Base-by-base conservation (phyloP, 139 green algal species). In the Klebsormidium nitens region DNA sequence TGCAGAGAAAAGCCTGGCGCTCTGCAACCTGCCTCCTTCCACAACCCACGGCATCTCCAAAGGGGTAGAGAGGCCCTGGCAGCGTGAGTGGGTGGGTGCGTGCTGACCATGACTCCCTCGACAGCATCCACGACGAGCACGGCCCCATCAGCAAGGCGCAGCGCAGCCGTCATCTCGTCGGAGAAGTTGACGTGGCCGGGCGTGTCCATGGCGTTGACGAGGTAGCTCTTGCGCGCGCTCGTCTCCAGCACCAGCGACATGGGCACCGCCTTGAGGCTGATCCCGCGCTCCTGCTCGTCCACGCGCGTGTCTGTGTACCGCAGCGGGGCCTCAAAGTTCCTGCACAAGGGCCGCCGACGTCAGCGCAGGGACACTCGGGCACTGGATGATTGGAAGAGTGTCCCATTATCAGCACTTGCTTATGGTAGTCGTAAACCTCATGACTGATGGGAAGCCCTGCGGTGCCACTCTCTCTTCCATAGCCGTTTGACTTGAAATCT, bases 131-230 rank as follows among this genome's bases (percentile, higher is more conserved):
- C 92, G 49, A 91, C 87, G 38, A 87, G 28, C 32, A 86, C 36
- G 2, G 60, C 42, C 0, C 75, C 81, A 40, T 87, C 81, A 1
- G 75, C 57, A 34, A 87, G 31, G 32, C 81, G 50, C 34, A 81
- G 32, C 0, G 67, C 42, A 2, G 81, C 81, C 2, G 69, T 72
- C 35, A 96, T 83, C 83, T 99, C 94, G 65, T 99, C 94, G 19
- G 89, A 90, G 82, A 99, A 99, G 87, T 99, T 96, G 52, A 93
- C 83, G 78, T 99, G 94, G 28, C 85, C 85, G 2, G 92, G 92
- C 38, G 87, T 91, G 81, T 98, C 94, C 11, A 97, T 79, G 5
- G 97, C 36, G 79, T 94, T 96, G 61, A 92, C 59, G 23, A 95
- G 83, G 83, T 86, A 95, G 64, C 36, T 81, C 78, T 99, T 99